Percentiles rank a stretch among this genome's conserved stretches.
Evolutionary conservation across 345 rosid species (phyloP).

Genomic region (Gossypium stocksii): DNA sequence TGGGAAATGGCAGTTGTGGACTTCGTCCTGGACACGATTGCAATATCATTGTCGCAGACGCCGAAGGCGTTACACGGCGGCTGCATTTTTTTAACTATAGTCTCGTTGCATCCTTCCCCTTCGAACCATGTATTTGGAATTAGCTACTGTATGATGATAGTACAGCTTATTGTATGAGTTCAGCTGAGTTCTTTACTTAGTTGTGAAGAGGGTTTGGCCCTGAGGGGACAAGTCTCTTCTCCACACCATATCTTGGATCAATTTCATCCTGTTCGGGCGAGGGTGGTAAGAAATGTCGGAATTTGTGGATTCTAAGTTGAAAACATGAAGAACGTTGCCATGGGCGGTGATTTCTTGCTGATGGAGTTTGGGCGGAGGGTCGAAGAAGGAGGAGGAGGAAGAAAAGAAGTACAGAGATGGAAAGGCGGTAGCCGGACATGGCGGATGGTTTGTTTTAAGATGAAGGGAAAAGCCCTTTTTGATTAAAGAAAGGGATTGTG

Average conservation of each 20-base stretch:
- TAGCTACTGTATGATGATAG: no score
- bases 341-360: neutral
- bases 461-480: neutral
- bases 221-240: slow-evolving; percentile 62
- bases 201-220: slow-evolving; percentile 78
- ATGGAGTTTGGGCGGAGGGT: neutral
- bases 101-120: no score
- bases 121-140: no score
- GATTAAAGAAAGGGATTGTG: neutral
- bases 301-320: slow-evolving; percentile 28
- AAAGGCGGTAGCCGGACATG: neutral
- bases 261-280: slow-evolving; percentile 24
- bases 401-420: neutral
- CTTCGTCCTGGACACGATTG: no score
- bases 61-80: no score
- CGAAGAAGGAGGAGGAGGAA: neutral
- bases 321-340: slow-evolving; percentile 31
- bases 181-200: slow-evolving; percentile 12
- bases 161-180: no score
- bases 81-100: no score
- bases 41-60: no score
- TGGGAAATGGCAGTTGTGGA: no score
- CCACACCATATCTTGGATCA: slow-evolving; percentile 57
- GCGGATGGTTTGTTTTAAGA: neutral
- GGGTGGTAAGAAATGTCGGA: neutral